These are phyloP conservation scores for Ophiosphaerella narmari DNA, from an alignment of 2,329 filamentous ascomycete species.

Conservation along the genomic window DNA sequence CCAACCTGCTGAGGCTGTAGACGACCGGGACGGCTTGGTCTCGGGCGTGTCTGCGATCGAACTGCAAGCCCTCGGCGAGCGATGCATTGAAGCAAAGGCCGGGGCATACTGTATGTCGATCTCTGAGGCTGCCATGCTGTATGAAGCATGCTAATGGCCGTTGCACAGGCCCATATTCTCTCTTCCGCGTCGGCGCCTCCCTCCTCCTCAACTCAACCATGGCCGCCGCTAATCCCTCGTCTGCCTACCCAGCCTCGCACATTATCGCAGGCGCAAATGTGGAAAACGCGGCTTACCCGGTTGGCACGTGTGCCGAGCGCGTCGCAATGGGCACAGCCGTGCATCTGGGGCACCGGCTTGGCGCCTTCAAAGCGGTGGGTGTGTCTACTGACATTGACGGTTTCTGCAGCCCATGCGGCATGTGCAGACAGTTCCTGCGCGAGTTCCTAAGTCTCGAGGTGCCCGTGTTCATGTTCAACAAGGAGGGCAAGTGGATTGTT, in stretches of 20 bases:
- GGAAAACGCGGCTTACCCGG: slow-evolving; percentile 91
- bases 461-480: slow-evolving; percentile 93
- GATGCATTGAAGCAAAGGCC: slow-evolving; percentile 72
- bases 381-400: slow-evolving; percentile 76
- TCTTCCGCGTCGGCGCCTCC: slow-evolving; percentile 86
- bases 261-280: slow-evolving; percentile 73
- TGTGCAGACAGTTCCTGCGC: slow-evolving; percentile 82
- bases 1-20: slow-evolving; percentile 34
- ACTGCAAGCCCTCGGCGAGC: slow-evolving; percentile 65
- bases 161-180: slow-evolving; percentile 75
- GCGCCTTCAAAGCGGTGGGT: slow-evolving; percentile 69
- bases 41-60: slow-evolving; percentile 64
- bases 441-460: slow-evolving; percentile 57
- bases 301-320: slow-evolving; percentile 93
- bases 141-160: not conserved
- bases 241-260: slow-evolving; percentile 42
- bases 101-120: slow-evolving; percentile 73
- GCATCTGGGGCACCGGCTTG: slow-evolving; percentile 53
- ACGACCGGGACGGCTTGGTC: slow-evolving; percentile 49
- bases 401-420: slow-evolving; percentile 74
- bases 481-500: slow-evolving; percentile 72
- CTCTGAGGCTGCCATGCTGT: no score
- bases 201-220: slow-evolving; percentile 58
- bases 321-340: slow-evolving; percentile 83
- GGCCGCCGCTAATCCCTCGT: slow-evolving; percentile 22